Conservation (phyloP, 2,329 filamentous ascomycete genomes). For the Trichoderma koningii region DNA sequence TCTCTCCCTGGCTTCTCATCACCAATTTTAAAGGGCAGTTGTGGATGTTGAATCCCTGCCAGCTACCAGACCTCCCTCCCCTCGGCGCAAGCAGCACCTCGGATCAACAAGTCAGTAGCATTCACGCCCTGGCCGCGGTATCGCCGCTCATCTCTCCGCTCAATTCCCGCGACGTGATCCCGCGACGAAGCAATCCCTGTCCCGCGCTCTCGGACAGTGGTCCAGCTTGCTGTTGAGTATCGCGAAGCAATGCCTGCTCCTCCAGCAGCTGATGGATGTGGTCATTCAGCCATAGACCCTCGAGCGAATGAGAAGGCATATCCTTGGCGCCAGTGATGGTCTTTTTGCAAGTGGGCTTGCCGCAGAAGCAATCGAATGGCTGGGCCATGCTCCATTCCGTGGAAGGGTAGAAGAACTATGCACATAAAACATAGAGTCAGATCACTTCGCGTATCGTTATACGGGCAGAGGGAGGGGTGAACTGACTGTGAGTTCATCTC, state of each 20-base stretch:
- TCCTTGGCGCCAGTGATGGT: constrained; percentile 64
- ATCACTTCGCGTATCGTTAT: background rate
- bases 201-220: constrained; percentile 22
- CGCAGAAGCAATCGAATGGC: constrained; percentile 68
- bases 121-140: constrained; percentile 43
- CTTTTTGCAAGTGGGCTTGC: constrained; percentile 58
- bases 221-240: constrained; percentile 10
- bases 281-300: constrained; percentile 62
- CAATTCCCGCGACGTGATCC: constrained; percentile 56
- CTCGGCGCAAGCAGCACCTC: background rate
- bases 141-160: constrained; percentile 65
- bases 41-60: constrained; percentile 29
- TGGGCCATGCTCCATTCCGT: constrained; percentile 76
- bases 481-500: constrained; percentile 60
- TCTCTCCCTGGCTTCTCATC: too few relatives aligned
- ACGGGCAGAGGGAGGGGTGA: background rate
- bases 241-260: constrained; percentile 37
- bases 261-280: constrained; percentile 61
- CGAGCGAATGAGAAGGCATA: constrained; percentile 57
- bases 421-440: background rate
- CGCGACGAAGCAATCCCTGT: constrained; percentile 41
- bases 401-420: constrained; percentile 71
- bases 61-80: constrained; percentile 9
- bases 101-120: background rate
- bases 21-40: background rate